Conservation (phyloP, 2,329 filamentous ascomycete species). For the Fusarium floridanum region DNA sequence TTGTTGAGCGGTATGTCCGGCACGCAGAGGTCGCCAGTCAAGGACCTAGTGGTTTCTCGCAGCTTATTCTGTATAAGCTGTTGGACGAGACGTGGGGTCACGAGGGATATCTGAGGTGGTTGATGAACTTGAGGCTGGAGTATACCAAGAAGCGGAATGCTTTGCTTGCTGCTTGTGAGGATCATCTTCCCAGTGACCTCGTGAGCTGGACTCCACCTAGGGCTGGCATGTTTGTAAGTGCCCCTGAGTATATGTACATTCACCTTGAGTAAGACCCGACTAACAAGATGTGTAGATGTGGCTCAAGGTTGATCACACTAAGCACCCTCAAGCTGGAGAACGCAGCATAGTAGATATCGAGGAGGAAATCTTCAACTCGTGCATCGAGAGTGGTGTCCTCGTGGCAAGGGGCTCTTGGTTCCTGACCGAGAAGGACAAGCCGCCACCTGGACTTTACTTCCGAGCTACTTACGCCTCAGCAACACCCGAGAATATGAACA, state of each 20-base stretch:
- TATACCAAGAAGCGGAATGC: slow-evolving; percentile 85
- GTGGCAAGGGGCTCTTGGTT: slow-evolving; percentile 93
- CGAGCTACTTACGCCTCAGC: slow-evolving; percentile 91
- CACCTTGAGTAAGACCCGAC: background rate
- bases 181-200: slow-evolving; percentile 78
- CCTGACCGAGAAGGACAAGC: slow-evolving; percentile 76
- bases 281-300: slow-evolving; percentile 67
- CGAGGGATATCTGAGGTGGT: slow-evolving; percentile 87
- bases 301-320: slow-evolving; percentile 75
- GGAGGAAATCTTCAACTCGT: slow-evolving; percentile 84
- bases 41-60: slow-evolving; percentile 85
- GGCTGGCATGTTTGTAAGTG: slow-evolving; percentile 94
- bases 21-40: slow-evolving; percentile 89
- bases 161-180: slow-evolving; percentile 84
- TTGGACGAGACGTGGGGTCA: slow-evolving; percentile 97
- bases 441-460: slow-evolving; percentile 80
- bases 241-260: background rate
- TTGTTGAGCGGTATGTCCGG: slow-evolving; percentile 84
- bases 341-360: slow-evolving; percentile 77
- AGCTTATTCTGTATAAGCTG: slow-evolving; percentile 87
- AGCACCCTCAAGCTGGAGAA: slow-evolving; percentile 71
- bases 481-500: slow-evolving; percentile 75
- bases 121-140: slow-evolving; percentile 82
- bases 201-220: slow-evolving; percentile 84
- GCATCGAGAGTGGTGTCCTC: slow-evolving; percentile 82